Percentiles rank a stretch among this genome's conserved stretches.
These are phyloP conservation scores for Penicillium brevicompactum DNA, from an alignment of 2,329 filamentous ascomycete genomes.

Conservation along the genomic window DNA sequence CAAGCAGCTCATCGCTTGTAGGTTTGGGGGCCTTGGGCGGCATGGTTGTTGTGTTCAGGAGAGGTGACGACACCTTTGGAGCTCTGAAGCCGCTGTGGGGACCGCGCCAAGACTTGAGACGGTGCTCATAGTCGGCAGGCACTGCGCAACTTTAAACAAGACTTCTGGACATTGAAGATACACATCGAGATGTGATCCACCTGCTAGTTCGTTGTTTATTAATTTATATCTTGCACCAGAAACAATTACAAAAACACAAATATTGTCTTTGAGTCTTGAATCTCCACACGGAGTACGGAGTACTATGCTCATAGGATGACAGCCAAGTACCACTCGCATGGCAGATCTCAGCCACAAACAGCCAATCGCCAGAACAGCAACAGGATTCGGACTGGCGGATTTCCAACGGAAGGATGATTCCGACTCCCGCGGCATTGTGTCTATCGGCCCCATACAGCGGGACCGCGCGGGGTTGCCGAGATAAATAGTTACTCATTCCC, in stretches of 20 bases:
- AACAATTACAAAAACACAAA: background rate
- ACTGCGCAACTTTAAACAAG: background rate
- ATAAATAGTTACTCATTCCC: slow-evolving; percentile 17
- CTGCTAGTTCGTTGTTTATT: background rate
- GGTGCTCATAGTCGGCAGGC: background rate
- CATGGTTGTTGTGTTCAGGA: slow-evolving; percentile 31
- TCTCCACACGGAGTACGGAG: background rate
- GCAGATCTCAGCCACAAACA: background rate
- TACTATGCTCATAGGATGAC: background rate
- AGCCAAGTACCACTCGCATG: background rate
- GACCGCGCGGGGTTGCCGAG: slow-evolving; percentile 22
- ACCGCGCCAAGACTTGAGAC: slow-evolving; percentile 24
- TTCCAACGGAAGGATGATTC: background rate
- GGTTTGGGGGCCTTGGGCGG: slow-evolving; percentile 41
- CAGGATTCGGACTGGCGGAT: background rate
- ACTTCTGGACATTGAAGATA: background rate
- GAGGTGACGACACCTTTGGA: slow-evolving; percentile 30
- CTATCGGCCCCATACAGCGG: slow-evolving; percentile 19
- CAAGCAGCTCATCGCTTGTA: slow-evolving; percentile 53
- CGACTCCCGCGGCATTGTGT: slow-evolving; percentile 15
- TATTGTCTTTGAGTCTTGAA: background rate
- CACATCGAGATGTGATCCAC: too few relatives aligned
- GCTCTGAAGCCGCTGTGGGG: slow-evolving; percentile 24
- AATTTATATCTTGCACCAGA: background rate
- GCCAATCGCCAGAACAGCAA: background rate